phyloP scores from a whole-genome alignment of 1,139 yeast genomes.

The Cylindricascospora bacillispora region DNA sequence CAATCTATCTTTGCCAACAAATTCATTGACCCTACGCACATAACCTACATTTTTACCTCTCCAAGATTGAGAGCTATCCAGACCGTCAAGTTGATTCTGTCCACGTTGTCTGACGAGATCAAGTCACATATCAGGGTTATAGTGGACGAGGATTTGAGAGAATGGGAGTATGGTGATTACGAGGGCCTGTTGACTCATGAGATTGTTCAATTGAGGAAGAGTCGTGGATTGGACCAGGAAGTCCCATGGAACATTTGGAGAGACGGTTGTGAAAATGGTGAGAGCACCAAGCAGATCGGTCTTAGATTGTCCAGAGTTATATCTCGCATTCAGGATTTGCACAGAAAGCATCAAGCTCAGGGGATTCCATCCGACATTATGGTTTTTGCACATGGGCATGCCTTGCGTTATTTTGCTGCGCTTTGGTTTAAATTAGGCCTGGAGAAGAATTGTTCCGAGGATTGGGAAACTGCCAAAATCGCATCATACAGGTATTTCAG shows the following conservation, averaged over 20 bases:
- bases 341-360: slow-evolving; percentile 42
- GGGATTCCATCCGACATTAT: slow-evolving; percentile 55
- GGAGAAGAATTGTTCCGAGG: slow-evolving; percentile 20
- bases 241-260: slow-evolving; percentile 77
- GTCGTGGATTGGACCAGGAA: slow-evolving; percentile 46
- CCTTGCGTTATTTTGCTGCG: slow-evolving; percentile 76
- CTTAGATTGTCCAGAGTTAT: slow-evolving; percentile 61
- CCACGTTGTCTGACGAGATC: slow-evolving; percentile 36
- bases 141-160: slow-evolving; percentile 62
- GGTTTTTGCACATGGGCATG: slow-evolving; percentile 88
- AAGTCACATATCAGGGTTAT: slow-evolving; percentile 33
- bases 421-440: slow-evolving; percentile 52
- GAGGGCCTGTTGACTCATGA: slow-evolving; percentile 69
- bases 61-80: slow-evolving; percentile 72
- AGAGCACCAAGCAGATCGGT: slow-evolving; percentile 49
- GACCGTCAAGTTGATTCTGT: slow-evolving; percentile 50
- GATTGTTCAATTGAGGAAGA: slow-evolving; percentile 46
- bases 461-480: slow-evolving; percentile 12
- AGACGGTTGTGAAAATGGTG: slow-evolving; percentile 91
- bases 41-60: slow-evolving; percentile 58
- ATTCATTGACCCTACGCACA: slow-evolving; percentile 48
- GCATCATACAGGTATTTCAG: too few relatives aligned
- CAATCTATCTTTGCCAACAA: slow-evolving; percentile 40
- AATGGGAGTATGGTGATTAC: slow-evolving; percentile 95
- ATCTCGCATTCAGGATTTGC: slow-evolving; percentile 47